Base-by-base conservation (phyloP, 2,329 filamentous ascomycete species). In the Clarireedia hainanense region DNA sequence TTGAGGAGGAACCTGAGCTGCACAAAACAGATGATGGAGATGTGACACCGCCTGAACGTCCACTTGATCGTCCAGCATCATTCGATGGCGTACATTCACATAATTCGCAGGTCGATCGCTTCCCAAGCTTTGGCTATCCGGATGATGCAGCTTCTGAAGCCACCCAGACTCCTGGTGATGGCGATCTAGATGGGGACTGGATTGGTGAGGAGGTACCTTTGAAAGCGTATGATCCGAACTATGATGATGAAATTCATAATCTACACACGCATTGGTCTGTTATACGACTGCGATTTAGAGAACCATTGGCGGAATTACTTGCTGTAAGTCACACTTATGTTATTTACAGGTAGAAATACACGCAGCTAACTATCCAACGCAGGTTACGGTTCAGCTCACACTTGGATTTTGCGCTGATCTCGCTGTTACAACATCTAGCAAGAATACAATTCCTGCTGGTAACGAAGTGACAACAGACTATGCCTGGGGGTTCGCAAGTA, bases 401-500 rank as follows among this genome's bases (percentile, higher is more conserved):
- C 55, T 64, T n/a, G 79, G 78, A 5, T 75, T 81, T 57, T 75
- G 72, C 49, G 73, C 74, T 12, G 75, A 80, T 55, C 68, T 80
- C 1, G 72, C 72, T 1, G 72, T 77, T 2, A 37, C 48, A 15
- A 63, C 62, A 37, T 63, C 63, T 12, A 47, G 37, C 17, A 50
- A 40, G 23, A 58, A 65, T 52, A 17, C 34, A 40, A 37, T n/a
- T 2, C 48, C 54, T 17, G 64, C 69, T 1, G 72, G 72, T 1
- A 77, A 75, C 34, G 73, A 74, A 4, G 71, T 73, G 58, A 73
- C 74, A 9, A 71, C 73, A 3, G 64, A 67, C 26, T 75, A 70
- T 71, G 72, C 74, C 5, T 82, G 79, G 79, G 80, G 79, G 1
- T 69, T 81, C 14, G 78, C 75, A 1, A 74, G 74, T 23, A 83